A percentile compares a stretch with the other conserved stretches of the same genome.
phyloP scores from a whole-genome alignment of 352 stramenopile genomes.

The Pythium scleroteichum region DNA sequence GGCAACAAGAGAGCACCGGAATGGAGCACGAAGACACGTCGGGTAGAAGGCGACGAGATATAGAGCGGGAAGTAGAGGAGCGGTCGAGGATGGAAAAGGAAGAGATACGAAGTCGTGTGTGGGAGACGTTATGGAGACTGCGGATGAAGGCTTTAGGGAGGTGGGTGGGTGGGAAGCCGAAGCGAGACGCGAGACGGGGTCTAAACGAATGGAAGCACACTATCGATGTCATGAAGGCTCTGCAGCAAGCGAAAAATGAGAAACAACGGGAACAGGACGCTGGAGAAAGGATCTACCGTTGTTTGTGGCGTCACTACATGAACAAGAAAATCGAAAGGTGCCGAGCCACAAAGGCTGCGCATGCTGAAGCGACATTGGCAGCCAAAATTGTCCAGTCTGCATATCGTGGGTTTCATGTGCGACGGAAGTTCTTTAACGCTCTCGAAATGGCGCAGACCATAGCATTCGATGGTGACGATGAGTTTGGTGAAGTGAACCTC shows the following conservation, averaged over 20 bases:
- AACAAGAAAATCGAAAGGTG: background rate
- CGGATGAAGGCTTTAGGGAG: conserved; percentile 15
- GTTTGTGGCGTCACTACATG: background rate
- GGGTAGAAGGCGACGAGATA: background rate
- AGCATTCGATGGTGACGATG: conserved; percentile 21
- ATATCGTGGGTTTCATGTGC: conserved; percentile 69
- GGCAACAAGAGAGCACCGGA: conserved; percentile 21
- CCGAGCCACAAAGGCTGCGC: conserved; percentile 1
- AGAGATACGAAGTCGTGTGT: conserved; percentile 16
- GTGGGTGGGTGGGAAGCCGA: background rate
- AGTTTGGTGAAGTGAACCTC: conserved; percentile 55
- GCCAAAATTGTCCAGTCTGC: conserved; percentile 61
- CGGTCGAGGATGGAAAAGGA: background rate
- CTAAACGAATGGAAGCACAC: conserved; percentile 1
- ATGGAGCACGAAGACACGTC: conserved; percentile 47
- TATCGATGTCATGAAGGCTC: background rate
- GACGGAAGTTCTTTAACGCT: conserved; percentile 63
- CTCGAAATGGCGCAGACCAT: conserved; percentile 47
- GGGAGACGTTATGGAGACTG: conserved; percentile 14
- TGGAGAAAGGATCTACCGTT: background rate
- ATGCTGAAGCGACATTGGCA: conserved; percentile 29
- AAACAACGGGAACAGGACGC: background rate
- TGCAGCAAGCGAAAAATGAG: no score
- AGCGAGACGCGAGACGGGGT: background rate
- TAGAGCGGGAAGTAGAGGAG: conserved; percentile 11